Conservation (phyloP, 495 filamentous ascomycete genomes). For the Mytilinidion resinicola region DNA sequence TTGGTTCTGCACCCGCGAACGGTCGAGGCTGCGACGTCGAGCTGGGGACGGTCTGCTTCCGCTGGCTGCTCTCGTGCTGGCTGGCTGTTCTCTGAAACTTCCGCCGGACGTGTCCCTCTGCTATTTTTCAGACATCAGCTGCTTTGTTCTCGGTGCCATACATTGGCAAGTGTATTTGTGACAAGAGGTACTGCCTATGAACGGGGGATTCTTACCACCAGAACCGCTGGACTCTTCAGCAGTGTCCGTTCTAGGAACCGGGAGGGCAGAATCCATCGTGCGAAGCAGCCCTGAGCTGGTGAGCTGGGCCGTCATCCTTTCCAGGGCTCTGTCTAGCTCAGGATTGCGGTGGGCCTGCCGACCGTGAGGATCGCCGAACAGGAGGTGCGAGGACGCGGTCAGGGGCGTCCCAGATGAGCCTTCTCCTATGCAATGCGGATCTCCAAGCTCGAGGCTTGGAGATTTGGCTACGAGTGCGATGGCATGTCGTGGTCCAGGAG, state of each 20-base stretch:
- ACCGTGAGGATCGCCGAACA: conserved; percentile 1
- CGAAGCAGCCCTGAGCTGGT: conserved; percentile 14
- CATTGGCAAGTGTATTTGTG: not conserved
- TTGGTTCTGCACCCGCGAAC: conserved; percentile 18
- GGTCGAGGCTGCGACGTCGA: conserved; percentile 5
- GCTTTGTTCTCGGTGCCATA: conserved; percentile 1
- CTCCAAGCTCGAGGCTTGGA: conserved; percentile 33
- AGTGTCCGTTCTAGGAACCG: conserved; percentile 13
- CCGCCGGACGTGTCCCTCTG: conserved; percentile 34
- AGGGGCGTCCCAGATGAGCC: not conserved
- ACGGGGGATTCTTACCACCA: conserved; percentile 21
- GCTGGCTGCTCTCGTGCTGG: conserved; percentile 21
- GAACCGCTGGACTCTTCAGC: conserved; percentile 30
- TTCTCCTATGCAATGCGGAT: conserved; percentile 1
- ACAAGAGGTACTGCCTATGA: not conserved
- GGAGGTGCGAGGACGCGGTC: not conserved
- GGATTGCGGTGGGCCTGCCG: conserved; percentile 2
- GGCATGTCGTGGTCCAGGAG: conserved; percentile 19
- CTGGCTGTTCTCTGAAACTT: conserved; percentile 29
- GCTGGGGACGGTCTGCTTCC: conserved; percentile 17
- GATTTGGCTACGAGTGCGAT: conserved; percentile 19
- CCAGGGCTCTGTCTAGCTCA: not conserved
- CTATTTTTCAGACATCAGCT: conserved; percentile 8
- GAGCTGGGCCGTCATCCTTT: conserved; percentile 23
- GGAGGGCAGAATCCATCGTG: conserved; percentile 27